A percentile compares a stretch with the other conserved stretches of the same genome.
Conservation (phyloP, 106 monocot species). For the Alisma plantagoaquatica region DNA sequence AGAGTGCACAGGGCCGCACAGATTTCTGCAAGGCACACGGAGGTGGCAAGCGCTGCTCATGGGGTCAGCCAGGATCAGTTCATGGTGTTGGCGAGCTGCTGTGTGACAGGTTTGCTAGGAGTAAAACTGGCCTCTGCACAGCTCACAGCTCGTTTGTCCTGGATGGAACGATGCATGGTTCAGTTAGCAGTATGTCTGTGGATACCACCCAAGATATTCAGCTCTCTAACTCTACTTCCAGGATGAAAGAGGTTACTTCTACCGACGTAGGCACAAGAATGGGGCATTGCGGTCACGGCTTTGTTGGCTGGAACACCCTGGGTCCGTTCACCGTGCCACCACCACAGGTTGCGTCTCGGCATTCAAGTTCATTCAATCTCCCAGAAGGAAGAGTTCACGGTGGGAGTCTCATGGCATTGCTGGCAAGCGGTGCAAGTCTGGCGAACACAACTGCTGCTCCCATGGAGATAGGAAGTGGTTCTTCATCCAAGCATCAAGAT, state of each 20-base stretch:
- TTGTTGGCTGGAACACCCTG: not conserved
- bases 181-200: slow-evolving; percentile 21
- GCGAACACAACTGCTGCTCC: not conserved
- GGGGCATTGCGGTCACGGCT: not conserved
- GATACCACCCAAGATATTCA: not conserved
- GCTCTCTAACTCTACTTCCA: not conserved
- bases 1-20: slow-evolving; percentile 57
- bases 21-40: slow-evolving; percentile 76
- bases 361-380: slow-evolving; percentile 3
- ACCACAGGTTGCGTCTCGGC: too few species aligned
- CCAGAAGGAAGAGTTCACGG: slow-evolving; percentile 62
- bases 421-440: slow-evolving; percentile 4
- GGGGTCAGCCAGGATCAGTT: slow-evolving; percentile 20
- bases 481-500: too few species aligned
- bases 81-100: slow-evolving; percentile 2
- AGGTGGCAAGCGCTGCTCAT: slow-evolving; percentile 42
- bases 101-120: slow-evolving; percentile 32
- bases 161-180: slow-evolving; percentile 25
- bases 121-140: slow-evolving; percentile 30
- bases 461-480: too few species aligned
- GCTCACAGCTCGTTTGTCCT: slow-evolving; percentile 23
- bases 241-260: not conserved
- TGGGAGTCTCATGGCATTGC: slow-evolving; percentile 34
- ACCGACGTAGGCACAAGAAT: not conserved
- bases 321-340: not conserved